Conservation (phyloP, 192 early-diverging fungal genomes). For the Umbelopsis ramanniana region DNA sequence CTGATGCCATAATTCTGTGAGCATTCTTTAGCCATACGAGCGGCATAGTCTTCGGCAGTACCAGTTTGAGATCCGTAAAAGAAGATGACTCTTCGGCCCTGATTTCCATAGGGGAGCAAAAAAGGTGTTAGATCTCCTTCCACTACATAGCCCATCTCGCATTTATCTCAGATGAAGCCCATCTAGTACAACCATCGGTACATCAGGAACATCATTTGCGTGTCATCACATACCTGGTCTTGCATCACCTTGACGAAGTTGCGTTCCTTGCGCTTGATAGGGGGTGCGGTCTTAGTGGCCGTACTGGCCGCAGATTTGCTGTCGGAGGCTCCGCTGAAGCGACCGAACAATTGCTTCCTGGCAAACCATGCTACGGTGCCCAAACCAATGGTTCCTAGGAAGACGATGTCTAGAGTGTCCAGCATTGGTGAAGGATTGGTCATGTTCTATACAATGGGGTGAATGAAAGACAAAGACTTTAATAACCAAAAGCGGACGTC, state of each 20-base stretch:
- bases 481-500: background rate
- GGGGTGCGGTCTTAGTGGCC: slow-evolving; percentile 33
- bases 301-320: slow-evolving; percentile 22
- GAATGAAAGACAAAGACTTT: slow-evolving; percentile 11
- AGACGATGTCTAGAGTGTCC: slow-evolving; percentile 53
- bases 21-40: slow-evolving; percentile 86
- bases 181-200: background rate
- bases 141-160: too few species aligned
- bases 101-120: background rate
- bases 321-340: slow-evolving; percentile 6
- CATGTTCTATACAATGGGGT: background rate
- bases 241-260: slow-evolving; percentile 63
- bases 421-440: slow-evolving; percentile 35
- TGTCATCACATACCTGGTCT: slow-evolving; percentile 46
- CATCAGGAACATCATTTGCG: background rate
- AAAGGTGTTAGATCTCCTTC: background rate
- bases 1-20: slow-evolving; percentile 72
- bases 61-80: slow-evolving; percentile 99
- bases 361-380: slow-evolving; percentile 35
- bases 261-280: slow-evolving; percentile 42
- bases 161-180: too few species aligned
- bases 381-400: slow-evolving; percentile 52
- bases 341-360: slow-evolving; percentile 32
- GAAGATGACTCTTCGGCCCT: slow-evolving; percentile 79
- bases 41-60: slow-evolving; percentile 98